A percentile compares a stretch with the other conserved stretches of the same genome.
phyloP scores from a whole-genome alignment of 1,139 yeast genomes.

The Yamadazyma mexicana region DNA sequence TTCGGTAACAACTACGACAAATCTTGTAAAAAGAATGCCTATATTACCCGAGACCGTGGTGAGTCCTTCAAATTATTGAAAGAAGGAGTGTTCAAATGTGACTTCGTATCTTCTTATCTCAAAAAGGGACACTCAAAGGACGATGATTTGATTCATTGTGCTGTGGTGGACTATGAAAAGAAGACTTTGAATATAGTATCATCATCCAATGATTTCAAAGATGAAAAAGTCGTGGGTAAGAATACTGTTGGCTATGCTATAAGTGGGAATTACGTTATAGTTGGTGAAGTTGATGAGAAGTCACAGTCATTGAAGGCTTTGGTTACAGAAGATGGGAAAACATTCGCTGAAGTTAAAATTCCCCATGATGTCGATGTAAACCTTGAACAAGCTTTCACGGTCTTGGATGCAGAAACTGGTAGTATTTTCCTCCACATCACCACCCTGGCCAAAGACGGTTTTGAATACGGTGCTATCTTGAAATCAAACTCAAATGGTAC shows the following conservation, averaged over 20 bases:
- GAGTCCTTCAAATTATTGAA: conserved; percentile 52
- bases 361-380: conserved; percentile 68
- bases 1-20: conserved; percentile 31
- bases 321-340: conserved; percentile 80
- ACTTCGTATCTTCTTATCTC: conserved; percentile 60
- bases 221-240: conserved; percentile 24
- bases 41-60: conserved; percentile 66
- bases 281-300: conserved; percentile 55
- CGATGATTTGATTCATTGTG: conserved; percentile 64
- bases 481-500: conserved; percentile 97
- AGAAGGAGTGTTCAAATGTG: conserved; percentile 59
- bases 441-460: conserved; percentile 47
- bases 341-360: conserved; percentile 76
- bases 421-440: conserved; percentile 85
- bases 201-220: conserved; percentile 27
- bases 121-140: conserved; percentile 18
- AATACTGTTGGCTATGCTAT: conserved; percentile 41
- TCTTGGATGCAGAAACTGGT: conserved; percentile 72
- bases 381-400: conserved; percentile 78
- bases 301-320: conserved; percentile 54
- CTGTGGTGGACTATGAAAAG: conserved; percentile 33
- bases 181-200: conserved; percentile 24
- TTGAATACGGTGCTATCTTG: conserved; percentile 77
- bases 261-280: conserved; percentile 62
- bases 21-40: conserved; percentile 59